phyloP scores from a whole-genome alignment of 1,284 basidiomycete species.

The Tylopilus sp. region DNA sequence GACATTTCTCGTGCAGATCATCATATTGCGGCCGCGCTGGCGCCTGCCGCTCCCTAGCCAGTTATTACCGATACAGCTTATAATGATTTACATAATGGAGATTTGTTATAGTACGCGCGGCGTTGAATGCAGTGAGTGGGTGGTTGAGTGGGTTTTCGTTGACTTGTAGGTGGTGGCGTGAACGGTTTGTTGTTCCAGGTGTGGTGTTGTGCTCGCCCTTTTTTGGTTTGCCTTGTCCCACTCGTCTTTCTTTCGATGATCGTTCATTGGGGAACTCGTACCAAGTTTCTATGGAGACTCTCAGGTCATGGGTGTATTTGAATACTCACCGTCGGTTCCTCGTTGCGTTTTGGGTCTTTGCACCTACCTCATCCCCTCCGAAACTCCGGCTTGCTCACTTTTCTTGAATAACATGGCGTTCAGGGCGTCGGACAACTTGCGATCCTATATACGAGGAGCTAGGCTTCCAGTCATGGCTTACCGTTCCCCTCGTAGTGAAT shows the following conservation, averaged over 20 bases:
- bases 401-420: slow-evolving; percentile 21
- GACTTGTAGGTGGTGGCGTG: neutral
- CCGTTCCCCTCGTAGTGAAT: slow-evolving; percentile 34
- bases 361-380: neutral
- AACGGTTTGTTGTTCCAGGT: neutral
- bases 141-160: neutral
- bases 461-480: slow-evolving; percentile 47
- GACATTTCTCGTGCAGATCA: neutral
- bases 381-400: neutral
- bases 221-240: slow-evolving; percentile 18
- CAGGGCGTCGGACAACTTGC: slow-evolving; percentile 44
- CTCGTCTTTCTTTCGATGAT: neutral
- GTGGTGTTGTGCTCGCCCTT: neutral
- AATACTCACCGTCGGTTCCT: neutral
- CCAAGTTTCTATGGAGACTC: slow-evolving; percentile 24
- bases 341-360: neutral
- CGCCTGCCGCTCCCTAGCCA: slow-evolving; percentile 9
- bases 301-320: neutral
- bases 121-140: neutral
- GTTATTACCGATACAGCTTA: slow-evolving; percentile 22
- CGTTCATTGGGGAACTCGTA: neutral
- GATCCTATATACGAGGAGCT: slow-evolving; percentile 44
- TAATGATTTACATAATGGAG: slow-evolving; percentile 24
- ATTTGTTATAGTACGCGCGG: slow-evolving; percentile 3
- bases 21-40: slow-evolving; percentile 22